These are phyloP conservation scores for Myrica gale DNA, from an alignment of 306 rosid genomes.

Conservation along the genomic window DNA sequence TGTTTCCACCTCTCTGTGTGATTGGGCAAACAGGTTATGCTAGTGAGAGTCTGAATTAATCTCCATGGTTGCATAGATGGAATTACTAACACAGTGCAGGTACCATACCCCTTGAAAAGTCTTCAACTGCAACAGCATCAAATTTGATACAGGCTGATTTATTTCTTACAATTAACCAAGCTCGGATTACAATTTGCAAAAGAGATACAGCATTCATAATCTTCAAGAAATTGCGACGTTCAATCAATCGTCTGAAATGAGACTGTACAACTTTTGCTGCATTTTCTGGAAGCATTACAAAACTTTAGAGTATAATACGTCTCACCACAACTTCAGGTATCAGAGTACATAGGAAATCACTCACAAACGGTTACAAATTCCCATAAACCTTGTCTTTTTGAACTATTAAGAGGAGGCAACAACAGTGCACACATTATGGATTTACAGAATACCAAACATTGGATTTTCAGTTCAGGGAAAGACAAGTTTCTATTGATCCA, in stretches of 20 bases:
- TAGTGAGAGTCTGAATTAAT: conserved; percentile 28
- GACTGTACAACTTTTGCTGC: conserved; percentile 62
- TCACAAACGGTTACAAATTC: conserved; percentile 9
- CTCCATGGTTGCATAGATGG: conserved; percentile 6
- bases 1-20: conserved; percentile 43
- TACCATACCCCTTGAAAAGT: conserved; percentile 52
- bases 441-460: neutral
- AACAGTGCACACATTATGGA: neutral
- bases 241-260: conserved; percentile 47
- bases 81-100: conserved; percentile 15
- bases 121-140: conserved; percentile 25
- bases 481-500: neutral
- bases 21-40: conserved; percentile 26
- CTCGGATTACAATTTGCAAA: conserved; percentile 63
- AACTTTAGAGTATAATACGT: conserved; percentile 19
- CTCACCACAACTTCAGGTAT: conserved; percentile 5
- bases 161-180: conserved; percentile 54
- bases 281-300: conserved; percentile 45
- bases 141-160: conserved; percentile 32
- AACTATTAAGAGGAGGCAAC: neutral
- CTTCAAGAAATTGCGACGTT: conserved; percentile 45
- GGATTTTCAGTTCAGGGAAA: neutral
- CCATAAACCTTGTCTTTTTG: neutral
- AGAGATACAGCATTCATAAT: conserved; percentile 41
- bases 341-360: conserved; percentile 17